These are phyloP conservation scores for Naganishia antarctica DNA, from an alignment of 768 basidiomycete species.

Conservation along the genomic window DNA sequence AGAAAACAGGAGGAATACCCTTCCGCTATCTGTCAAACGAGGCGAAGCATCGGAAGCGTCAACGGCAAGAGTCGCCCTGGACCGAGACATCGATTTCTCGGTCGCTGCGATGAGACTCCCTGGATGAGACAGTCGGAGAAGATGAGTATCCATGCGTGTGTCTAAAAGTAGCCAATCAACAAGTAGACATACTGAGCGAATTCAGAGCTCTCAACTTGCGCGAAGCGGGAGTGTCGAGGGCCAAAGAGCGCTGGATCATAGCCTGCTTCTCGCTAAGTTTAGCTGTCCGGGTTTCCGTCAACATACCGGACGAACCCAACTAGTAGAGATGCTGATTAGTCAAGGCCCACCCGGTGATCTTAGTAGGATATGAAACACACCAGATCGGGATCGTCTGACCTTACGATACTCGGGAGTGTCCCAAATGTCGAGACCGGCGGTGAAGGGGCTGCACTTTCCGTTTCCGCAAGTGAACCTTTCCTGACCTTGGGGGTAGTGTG, in stretches of 20 bases:
- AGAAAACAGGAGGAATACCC: constrained; percentile 12
- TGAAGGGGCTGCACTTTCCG: neutral
- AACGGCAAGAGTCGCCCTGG: neutral
- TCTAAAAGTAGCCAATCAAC: neutral
- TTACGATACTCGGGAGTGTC: neutral
- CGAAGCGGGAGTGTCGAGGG: neutral
- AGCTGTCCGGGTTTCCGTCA: neutral
- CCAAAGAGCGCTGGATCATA: neutral
- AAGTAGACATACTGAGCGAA: neutral
- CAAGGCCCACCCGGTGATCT: neutral
- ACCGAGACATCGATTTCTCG: constrained; percentile 6
- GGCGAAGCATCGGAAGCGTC: neutral
- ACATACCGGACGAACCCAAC: constrained; percentile 12
- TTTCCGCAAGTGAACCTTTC: constrained; percentile 3
- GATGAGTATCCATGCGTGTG: too few species aligned
- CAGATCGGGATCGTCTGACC: constrained; percentile 2
- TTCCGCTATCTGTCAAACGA: constrained; percentile 8
- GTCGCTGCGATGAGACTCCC: constrained; percentile 3
- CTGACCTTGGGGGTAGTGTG: neutral
- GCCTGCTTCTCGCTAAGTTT: neutral
- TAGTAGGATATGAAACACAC: neutral
- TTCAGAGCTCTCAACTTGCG: neutral
- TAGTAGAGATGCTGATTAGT: neutral
- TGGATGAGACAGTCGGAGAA: neutral
- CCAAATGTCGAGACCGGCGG: constrained; percentile 3